Conservation (phyloP, 805 yeast species). For the Candida berthetii region DNA sequence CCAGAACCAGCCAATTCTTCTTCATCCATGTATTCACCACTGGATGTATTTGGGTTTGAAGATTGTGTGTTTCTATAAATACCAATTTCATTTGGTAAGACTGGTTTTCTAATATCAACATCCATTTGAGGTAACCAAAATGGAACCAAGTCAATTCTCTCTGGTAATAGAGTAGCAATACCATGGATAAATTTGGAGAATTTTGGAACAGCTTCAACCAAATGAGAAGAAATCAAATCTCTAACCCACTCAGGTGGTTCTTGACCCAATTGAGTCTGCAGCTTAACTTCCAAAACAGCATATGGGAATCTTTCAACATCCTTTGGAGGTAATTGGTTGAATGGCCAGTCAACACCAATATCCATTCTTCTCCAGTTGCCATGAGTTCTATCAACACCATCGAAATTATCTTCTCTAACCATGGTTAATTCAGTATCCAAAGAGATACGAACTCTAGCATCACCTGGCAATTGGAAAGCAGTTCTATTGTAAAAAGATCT, state of each 20-base stretch:
- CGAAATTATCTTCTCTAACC: slow-evolving; percentile 97
- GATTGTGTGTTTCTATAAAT: slow-evolving; percentile 18
- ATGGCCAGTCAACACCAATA: slow-evolving; percentile 97
- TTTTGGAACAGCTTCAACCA: slow-evolving; percentile 97
- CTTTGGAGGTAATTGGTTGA: slow-evolving; percentile 71
- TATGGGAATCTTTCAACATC: slow-evolving; percentile 95
- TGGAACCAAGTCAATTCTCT: slow-evolving; percentile 78
- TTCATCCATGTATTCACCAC: slow-evolving; percentile 60
- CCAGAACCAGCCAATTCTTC: slow-evolving; percentile 53
- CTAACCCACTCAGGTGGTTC: slow-evolving; percentile 99
- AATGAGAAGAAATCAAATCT: slow-evolving; percentile 83
- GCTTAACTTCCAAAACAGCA: slow-evolving; percentile 94
- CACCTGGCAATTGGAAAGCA: slow-evolving; percentile 98
- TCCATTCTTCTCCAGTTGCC: slow-evolving; percentile 98
- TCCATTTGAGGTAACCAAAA: slow-evolving; percentile 98
- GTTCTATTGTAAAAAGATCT: slow-evolving; percentile 97
- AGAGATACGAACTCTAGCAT: slow-evolving; percentile 97
- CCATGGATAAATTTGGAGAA: slow-evolving; percentile 98
- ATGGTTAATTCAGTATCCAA: slow-evolving; percentile 94
- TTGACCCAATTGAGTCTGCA: slow-evolving; percentile 97
- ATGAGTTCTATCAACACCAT: slow-evolving; percentile 83
- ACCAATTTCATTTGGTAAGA: slow-evolving; percentile 26
- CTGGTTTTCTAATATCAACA: slow-evolving; percentile 89
- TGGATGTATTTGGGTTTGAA: slow-evolving; percentile 24
- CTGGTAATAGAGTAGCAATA: slow-evolving; percentile 85